phyloP scores from a whole-genome alignment of 2,329 filamentous ascomycete genomes.

The Scedosporium aurantiacum region DNA sequence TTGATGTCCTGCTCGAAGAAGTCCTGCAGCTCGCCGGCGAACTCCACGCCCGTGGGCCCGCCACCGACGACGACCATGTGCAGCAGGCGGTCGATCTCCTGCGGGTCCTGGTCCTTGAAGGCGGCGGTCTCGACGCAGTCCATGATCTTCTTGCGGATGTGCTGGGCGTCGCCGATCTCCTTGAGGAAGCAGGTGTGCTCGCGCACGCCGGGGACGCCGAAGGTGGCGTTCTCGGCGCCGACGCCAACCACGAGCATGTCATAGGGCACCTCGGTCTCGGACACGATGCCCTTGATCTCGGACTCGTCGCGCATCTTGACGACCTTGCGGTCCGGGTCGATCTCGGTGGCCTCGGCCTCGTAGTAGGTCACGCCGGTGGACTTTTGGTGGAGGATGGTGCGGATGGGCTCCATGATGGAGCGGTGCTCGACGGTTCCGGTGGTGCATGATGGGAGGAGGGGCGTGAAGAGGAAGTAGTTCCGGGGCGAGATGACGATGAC shows the following conservation, averaged over 20 bases:
- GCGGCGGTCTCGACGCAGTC: constrained; percentile 97
- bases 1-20: constrained; percentile 98
- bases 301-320: constrained; percentile 87
- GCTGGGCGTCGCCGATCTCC: constrained; percentile 92
- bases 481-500: constrained; percentile 94
- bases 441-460: constrained; percentile 91
- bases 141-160: constrained; percentile 98
- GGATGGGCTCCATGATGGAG: constrained; percentile 98
- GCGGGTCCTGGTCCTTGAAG: constrained; percentile 86
- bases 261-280: constrained; percentile 82
- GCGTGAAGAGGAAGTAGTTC: constrained; percentile 99
- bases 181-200: constrained; percentile 98
- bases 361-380: constrained; percentile 90
- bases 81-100: constrained; percentile 85
- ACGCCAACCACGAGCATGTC: constrained; percentile 98
- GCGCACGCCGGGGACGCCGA: constrained; percentile 89
- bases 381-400: constrained; percentile 92
- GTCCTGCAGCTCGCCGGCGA: constrained; percentile 94
- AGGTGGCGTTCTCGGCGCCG: constrained; percentile 95
- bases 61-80: constrained; percentile 97
- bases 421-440: constrained; percentile 97
- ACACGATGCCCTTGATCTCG: constrained; percentile 75
- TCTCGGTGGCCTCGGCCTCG: constrained; percentile 92
- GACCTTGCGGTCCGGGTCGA: constrained; percentile 83
- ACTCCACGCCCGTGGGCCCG: constrained; percentile 94